A percentile compares a stretch with the other conserved stretches of the same genome.
Evolutionary conservation across 1,284 basidiomycete species (phyloP).

Genomic region (Cryptococcus wingfieldii): DNA sequence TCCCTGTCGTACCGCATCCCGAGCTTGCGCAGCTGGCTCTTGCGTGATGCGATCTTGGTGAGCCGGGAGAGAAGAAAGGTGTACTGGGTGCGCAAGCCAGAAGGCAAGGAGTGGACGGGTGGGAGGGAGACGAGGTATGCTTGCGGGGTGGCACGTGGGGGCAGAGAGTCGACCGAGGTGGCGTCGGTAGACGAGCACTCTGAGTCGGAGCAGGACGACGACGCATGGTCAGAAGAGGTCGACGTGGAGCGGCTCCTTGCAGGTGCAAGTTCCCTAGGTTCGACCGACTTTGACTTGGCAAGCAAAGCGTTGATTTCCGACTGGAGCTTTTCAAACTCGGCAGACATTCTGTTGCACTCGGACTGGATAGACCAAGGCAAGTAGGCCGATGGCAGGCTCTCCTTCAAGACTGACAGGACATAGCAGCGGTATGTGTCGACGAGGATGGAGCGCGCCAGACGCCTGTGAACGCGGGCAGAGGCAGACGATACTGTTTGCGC

Average conservation of each 20-base stretch:
- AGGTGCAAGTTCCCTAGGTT: neutral
- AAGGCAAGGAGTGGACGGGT: conserved; percentile 34
- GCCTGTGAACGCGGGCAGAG: conserved; percentile 57
- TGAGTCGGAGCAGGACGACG: neutral
- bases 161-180: conserved; percentile 32
- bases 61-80: conserved; percentile 33
- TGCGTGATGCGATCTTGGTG: conserved; percentile 33
- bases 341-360: conserved; percentile 30
- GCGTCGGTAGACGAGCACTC: conserved; percentile 22
- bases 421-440: conserved; percentile 69
- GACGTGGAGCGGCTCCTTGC: conserved; percentile 19
- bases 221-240: neutral
- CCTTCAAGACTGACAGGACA: conserved; percentile 55
- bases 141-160: conserved; percentile 20
- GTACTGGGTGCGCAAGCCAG: conserved; percentile 29
- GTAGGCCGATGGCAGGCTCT: conserved; percentile 39
- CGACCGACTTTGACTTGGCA: conserved; percentile 16
- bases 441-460: conserved; percentile 66
- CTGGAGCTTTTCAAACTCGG: conserved; percentile 32
- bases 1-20: conserved; percentile 39
- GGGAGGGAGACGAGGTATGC: conserved; percentile 41
- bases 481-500: conserved; percentile 14
- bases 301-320: conserved; percentile 32
- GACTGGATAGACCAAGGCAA: conserved; percentile 41
- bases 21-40: conserved; percentile 37